phyloP scores from a whole-genome alignment of 2,329 filamentous ascomycete species.

The Cercospora citrullina region DNA sequence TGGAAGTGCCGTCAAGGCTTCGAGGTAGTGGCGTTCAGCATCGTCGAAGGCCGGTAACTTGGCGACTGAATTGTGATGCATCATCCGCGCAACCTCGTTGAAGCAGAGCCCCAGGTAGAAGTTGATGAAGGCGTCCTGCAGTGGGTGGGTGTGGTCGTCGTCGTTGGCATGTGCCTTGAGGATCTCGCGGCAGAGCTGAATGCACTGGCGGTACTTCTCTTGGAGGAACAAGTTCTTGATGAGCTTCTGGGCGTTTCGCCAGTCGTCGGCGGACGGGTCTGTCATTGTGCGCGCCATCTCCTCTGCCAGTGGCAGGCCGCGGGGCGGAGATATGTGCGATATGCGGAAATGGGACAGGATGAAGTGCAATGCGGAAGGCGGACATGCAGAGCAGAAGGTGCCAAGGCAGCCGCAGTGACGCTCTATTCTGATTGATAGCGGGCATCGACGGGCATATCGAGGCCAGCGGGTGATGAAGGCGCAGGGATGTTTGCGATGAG shows the following conservation, averaged over 20 bases:
- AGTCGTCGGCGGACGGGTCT: background rate
- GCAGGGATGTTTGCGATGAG: background rate
- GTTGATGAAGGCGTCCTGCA: conserved; percentile 42
- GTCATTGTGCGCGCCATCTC: conserved; percentile 2
- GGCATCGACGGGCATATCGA: background rate
- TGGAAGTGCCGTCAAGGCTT: conserved; percentile 32
- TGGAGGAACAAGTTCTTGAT: conserved; percentile 37
- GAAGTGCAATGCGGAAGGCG: background rate
- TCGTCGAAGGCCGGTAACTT: conserved; percentile 46
- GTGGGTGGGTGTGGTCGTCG: conserved; percentile 18
- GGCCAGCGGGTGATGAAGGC: background rate
- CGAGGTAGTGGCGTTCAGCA: conserved; percentile 44
- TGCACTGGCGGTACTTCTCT: conserved; percentile 36
- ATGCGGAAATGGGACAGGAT: background rate
- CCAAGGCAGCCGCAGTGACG: background rate
- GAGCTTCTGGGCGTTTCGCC: conserved; percentile 29
- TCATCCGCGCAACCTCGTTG: conserved; percentile 49
- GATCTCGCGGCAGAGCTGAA: conserved; percentile 34
- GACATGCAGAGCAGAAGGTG: background rate
- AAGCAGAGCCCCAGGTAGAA: conserved; percentile 51
- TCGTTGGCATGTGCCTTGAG: conserved; percentile 20
- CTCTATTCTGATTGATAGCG: background rate
- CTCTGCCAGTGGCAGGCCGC: background rate
- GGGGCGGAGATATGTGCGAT: background rate
- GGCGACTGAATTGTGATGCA: conserved; percentile 49